Percentiles rank a stretch among this genome's conserved stretches.
phyloP scores from a whole-genome alignment of 441 rosid species.

The Manihot esculenta region DNA sequence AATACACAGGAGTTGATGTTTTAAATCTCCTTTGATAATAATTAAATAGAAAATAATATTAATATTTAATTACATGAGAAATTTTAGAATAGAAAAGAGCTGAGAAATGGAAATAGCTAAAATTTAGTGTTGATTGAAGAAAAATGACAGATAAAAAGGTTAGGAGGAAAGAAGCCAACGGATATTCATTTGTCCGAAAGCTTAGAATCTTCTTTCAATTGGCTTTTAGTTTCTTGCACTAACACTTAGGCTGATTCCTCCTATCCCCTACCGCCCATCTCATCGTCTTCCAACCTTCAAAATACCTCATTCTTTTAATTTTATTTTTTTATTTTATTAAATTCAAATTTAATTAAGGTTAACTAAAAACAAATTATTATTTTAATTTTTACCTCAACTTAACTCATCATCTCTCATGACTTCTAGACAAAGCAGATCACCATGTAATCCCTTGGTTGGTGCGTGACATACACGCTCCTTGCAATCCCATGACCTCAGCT shows the following conservation, averaged over 20 bases:
- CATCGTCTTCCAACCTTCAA: slow-evolving; percentile 22
- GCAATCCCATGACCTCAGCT: not conserved
- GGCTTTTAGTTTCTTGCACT: slow-evolving; percentile 21
- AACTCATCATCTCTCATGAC: not conserved
- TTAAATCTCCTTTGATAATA: too few relatives aligned
- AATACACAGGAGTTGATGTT: too few relatives aligned
- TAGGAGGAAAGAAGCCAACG: slow-evolving; percentile 2
- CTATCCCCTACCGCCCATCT: not conserved
- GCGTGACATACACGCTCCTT: slow-evolving; percentile 1
- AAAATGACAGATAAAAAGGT: not conserved
- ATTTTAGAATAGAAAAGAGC: too few relatives aligned
- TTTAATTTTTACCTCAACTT: not conserved
- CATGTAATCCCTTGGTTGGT: not conserved
- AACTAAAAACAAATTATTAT: too few relatives aligned
- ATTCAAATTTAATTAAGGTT: too few relatives aligned
- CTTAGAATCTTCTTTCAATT: slow-evolving; percentile 9
- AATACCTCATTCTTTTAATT: not conserved
- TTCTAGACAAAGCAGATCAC: not conserved
- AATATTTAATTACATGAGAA: too few relatives aligned
- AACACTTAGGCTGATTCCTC: slow-evolving; percentile 28
- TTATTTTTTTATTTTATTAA: too few relatives aligned
- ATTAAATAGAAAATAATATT: too few relatives aligned
- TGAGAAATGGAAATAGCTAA: not conserved
- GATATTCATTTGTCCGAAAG: slow-evolving; percentile 4
- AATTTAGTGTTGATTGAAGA: not conserved